These are phyloP conservation scores for Oxytropis ochrocephala DNA, from an alignment of 306 rosid genomes.

Conservation along the genomic window DNA sequence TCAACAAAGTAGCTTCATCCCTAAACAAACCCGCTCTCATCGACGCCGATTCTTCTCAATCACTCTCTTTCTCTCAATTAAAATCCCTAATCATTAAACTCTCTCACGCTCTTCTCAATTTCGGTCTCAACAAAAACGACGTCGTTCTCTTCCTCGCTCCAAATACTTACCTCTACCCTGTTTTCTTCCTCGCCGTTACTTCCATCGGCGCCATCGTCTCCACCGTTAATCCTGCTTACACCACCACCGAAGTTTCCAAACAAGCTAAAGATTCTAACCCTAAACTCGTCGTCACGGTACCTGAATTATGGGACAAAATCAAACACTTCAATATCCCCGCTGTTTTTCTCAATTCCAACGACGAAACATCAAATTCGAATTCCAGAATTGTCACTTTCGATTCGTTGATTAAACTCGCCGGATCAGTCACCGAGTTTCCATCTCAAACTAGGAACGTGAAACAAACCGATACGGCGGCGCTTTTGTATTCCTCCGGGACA, in stretches of 20 bases:
- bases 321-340: constrained; percentile 47
- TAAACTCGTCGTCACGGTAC: constrained; percentile 54
- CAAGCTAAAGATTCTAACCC: constrained; percentile 71
- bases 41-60: constrained; percentile 47
- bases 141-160: constrained; percentile 80
- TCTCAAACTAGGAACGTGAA: background rate
- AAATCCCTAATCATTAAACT: constrained; percentile 37
- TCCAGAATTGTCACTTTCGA: constrained; percentile 17
- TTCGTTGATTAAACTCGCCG: constrained; percentile 30
- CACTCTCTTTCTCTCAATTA: constrained; percentile 41
- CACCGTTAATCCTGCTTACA: constrained; percentile 69
- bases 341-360: constrained; percentile 29
- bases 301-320: constrained; percentile 58
- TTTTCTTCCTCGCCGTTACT: constrained; percentile 48
- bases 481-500: constrained; percentile 85
- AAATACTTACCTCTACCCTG: constrained; percentile 46
- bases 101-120: constrained; percentile 43
- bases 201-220: constrained; percentile 70
- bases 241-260: constrained; percentile 53
- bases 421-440: constrained; percentile 52
- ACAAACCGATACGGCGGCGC: constrained; percentile 67
- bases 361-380: background rate
- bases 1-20: constrained; percentile 40
- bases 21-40: constrained; percentile 60
- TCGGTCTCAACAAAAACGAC: constrained; percentile 63